Evolutionary conservation across 2,329 filamentous ascomycete genomes (phyloP).

Genomic region (Amylocarpus encephaloides): DNA sequence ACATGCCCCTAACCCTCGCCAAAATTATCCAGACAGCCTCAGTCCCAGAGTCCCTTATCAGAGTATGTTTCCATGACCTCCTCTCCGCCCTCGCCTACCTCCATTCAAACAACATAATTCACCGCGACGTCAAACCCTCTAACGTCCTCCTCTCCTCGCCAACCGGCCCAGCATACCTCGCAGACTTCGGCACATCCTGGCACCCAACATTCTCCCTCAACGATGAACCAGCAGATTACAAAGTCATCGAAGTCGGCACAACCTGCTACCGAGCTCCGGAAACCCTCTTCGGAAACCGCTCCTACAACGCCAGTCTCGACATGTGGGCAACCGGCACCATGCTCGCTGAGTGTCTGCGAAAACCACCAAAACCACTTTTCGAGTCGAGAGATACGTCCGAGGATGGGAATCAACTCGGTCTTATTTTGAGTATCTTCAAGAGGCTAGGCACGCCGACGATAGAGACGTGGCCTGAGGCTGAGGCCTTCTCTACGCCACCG

Average conservation of each 20-base stretch:
- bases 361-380: slow-evolving; percentile 60
- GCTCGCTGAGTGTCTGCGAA: slow-evolving; percentile 65
- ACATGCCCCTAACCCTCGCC: slow-evolving; percentile 66
- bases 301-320: slow-evolving; percentile 69
- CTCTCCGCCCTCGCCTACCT: slow-evolving; percentile 66
- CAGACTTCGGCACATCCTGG: slow-evolving; percentile 94
- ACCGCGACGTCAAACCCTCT: slow-evolving; percentile 90
- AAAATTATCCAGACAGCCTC: slow-evolving; percentile 51
- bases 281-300: slow-evolving; percentile 73
- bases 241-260: slow-evolving; percentile 90
- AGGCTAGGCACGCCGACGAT: slow-evolving; percentile 79
- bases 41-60: slow-evolving; percentile 29
- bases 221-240: slow-evolving; percentile 58
- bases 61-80: slow-evolving; percentile 54
- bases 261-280: slow-evolving; percentile 88
- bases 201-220: slow-evolving; percentile 45
- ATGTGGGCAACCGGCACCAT: slow-evolving; percentile 87
- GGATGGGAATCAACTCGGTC: slow-evolving; percentile 81
- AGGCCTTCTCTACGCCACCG: slow-evolving; percentile 61
- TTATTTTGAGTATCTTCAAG: slow-evolving; percentile 90
- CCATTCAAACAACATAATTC: slow-evolving; percentile 72
- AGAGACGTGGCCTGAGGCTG: slow-evolving; percentile 78
- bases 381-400: slow-evolving; percentile 67
- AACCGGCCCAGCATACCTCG: slow-evolving; percentile 67
- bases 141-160: slow-evolving; percentile 69